Evolutionary conservation across 768 basidiomycete genomes (phyloP), one percentile per base, ranked within the genome.

Genomic region (Suillus sp.): DNA sequence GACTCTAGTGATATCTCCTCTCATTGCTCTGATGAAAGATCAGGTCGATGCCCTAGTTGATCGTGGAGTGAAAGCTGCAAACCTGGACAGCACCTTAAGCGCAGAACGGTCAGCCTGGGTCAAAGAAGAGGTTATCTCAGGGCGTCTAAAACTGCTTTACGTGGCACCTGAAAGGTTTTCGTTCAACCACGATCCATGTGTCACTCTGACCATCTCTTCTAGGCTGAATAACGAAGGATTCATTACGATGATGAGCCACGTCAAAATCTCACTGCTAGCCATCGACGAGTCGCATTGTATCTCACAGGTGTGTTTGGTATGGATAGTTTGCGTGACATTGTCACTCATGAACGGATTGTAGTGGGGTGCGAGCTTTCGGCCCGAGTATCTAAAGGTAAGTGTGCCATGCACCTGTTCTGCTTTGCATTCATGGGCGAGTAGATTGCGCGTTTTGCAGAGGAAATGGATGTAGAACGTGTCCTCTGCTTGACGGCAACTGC

Each of bases 251-350:
- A 81, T 85, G 74, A 64, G 67, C 9, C 68, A 71, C 13, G 77
- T 81, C 38, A 76, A 74, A 45, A 79, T 84, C 11, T 77, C 80
- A 1, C 71, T 85, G 0, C 72, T 84, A 1, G 83, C 84, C 0
- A 78, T 84, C 1, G 83, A 84, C 58, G 82, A 83, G 66, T 79
- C 81, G 1, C 82, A 83, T 61, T 83, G 82, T 66, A 78, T 81
- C 38, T 80, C 79, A 0, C 79, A 80, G 69, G 78, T 78, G 40
- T 42, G 65, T 42, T 25, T 32, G 32, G 42, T 50, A 32, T 34
- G 7, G 22, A n/a, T 59, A 30, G 22, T 22, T 48, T 35, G 35
- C 3, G 27, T 25, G 37, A 42, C n/a, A 20, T 54, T 34, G 18
- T 40, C 47, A n/a, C 63, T 32, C 35, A 38, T 45, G 35, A 27